phyloP scores from a whole-genome alignment of 768 basidiomycete species.

The Peribolospora baueri region DNA sequence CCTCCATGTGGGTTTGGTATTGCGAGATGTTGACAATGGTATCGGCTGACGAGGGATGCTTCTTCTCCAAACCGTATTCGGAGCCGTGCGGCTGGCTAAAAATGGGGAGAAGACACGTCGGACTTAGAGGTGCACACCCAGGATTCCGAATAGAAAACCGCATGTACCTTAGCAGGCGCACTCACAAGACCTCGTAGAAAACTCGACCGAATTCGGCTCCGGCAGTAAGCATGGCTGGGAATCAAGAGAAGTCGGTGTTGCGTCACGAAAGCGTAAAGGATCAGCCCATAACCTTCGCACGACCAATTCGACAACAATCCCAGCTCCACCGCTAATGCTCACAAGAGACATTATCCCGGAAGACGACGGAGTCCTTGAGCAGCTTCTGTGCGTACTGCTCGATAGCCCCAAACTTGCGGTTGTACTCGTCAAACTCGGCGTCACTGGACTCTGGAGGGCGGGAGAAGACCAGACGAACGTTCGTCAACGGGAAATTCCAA shows the following conservation, averaged over 20 bases:
- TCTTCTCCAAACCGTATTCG: constrained; percentile 56
- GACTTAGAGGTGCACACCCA: too few relatives aligned
- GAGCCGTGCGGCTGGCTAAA: constrained; percentile 9
- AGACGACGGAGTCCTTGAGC: constrained; percentile 70
- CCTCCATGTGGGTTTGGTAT: constrained; percentile 53
- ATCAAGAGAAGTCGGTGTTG: too few relatives aligned
- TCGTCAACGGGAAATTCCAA: too few relatives aligned
- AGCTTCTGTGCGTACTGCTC: constrained; percentile 70
- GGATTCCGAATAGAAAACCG: neutral
- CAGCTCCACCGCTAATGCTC: constrained; percentile 12
- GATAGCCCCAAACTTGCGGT: constrained; percentile 46
- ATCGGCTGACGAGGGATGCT: constrained; percentile 48
- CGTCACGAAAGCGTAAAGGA: too few relatives aligned
- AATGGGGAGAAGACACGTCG: constrained; percentile 2
- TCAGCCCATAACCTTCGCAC: too few relatives aligned
- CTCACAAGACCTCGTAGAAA: constrained; percentile 19
- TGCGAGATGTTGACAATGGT: constrained; percentile 53
- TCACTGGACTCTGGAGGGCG: constrained; percentile 40
- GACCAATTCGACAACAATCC: constrained; percentile 17
- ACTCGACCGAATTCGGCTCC: constrained; percentile 20
- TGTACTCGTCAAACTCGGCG: constrained; percentile 71
- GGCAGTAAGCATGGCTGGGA: constrained; percentile 19
- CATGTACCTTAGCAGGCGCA: neutral
- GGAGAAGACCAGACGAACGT: constrained; percentile 1
- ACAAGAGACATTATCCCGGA: constrained; percentile 60